These are phyloP conservation scores for Xylariaceae sp. DNA, from an alignment of 2,329 filamentous ascomycete species.

Conservation along the genomic window DNA sequence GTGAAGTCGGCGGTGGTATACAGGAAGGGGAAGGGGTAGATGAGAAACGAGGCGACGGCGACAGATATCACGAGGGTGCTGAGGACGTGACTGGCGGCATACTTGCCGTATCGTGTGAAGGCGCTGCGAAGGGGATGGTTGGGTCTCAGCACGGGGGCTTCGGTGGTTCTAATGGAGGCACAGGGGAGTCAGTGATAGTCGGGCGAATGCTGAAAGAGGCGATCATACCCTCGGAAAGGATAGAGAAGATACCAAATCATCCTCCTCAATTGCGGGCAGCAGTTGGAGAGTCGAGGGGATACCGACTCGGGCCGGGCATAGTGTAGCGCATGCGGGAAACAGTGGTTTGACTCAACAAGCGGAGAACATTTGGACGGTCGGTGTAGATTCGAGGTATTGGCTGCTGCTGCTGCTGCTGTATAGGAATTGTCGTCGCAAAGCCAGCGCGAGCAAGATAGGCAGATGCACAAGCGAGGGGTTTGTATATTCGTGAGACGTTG, in stretches of 20 bases:
- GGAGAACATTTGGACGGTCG: constrained; percentile 9
- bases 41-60: constrained; percentile 63
- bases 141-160: constrained; percentile 62
- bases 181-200: constrained; percentile 17
- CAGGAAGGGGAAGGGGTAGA: constrained; percentile 73
- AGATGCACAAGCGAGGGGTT: too few species aligned
- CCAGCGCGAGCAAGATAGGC: too few species aligned
- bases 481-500: too few species aligned
- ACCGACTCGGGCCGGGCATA: constrained; percentile 19
- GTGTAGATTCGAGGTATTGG: too few species aligned
- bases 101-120: constrained; percentile 66
- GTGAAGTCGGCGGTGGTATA: constrained; percentile 68
- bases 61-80: constrained; percentile 72
- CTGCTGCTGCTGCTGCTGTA: too few species aligned
- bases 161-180: constrained; percentile 61
- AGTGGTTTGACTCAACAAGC: too few species aligned
- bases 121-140: constrained; percentile 61
- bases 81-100: constrained; percentile 69
- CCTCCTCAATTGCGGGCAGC: constrained; percentile 25
- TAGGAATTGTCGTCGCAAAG: too few species aligned
- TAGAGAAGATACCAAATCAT: constrained; percentile 79
- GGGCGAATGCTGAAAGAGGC: not conserved
- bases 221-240: constrained; percentile 68
- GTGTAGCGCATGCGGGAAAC: too few species aligned
- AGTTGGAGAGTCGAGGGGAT: constrained; percentile 18